Conservation (phyloP, 331 rosid species). For the Stylosanthes scabra region DNA sequence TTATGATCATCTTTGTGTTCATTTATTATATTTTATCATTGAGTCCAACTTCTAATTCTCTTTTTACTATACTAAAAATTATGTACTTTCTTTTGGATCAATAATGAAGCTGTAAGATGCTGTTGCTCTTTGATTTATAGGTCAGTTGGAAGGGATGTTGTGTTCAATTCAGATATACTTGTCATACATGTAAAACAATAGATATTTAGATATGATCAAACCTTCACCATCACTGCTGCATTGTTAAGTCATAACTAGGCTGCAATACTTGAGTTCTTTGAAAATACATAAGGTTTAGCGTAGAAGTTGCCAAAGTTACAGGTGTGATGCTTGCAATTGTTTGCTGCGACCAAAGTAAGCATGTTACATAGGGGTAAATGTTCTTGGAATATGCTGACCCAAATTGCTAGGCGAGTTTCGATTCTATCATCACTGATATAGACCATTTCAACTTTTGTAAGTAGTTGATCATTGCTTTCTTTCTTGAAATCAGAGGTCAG, state of each 20-base stretch:
- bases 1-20: neutral
- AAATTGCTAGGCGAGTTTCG: neutral
- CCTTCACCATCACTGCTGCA: neutral
- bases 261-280: neutral
- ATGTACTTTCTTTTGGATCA: conserved; percentile 2
- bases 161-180: neutral
- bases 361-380: too few species aligned
- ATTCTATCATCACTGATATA: neutral
- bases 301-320: neutral
- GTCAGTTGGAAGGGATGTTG: conserved; percentile 20
- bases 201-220: conserved; percentile 12
- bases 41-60: neutral
- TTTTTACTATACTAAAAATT: neutral
- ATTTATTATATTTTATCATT: neutral
- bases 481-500: too few species aligned
- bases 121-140: neutral
- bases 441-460: neutral
- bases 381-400: neutral
- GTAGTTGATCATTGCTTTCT: neutral
- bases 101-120: neutral
- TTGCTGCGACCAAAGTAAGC: neutral
- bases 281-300: neutral
- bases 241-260: conserved; percentile 1
- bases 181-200: neutral
- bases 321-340: neutral